phyloP scores from a whole-genome alignment of 345 rosid genomes.

The Acer negundo region DNA sequence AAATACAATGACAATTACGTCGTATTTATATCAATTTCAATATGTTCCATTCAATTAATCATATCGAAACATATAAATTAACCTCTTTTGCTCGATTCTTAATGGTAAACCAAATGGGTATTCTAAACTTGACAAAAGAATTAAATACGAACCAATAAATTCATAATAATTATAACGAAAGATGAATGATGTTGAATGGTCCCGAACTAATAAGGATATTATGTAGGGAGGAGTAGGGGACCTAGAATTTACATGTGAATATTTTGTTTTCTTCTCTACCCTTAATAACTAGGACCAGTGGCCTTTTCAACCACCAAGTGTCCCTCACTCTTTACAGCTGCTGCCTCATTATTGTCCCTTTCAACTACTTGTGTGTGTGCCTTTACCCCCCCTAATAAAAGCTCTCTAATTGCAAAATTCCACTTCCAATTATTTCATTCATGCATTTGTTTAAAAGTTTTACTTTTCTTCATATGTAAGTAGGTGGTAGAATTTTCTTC shows the following conservation, averaged over 20 bases:
- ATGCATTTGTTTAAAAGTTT: neutral
- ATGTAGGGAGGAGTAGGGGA: neutral
- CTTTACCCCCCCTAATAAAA: neutral
- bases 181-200: neutral
- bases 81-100: too few species aligned
- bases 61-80: too few species aligned
- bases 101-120: too few species aligned
- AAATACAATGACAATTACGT: too few species aligned
- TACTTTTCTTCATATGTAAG: neutral
- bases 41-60: too few species aligned
- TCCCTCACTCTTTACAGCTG: conserved; percentile 26
- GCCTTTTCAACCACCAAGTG: conserved; percentile 18
- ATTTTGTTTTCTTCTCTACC: neutral
- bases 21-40: too few species aligned
- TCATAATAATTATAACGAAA: too few species aligned
- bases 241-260: conserved; percentile 2
- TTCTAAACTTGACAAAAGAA: too few species aligned
- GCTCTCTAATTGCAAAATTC: neutral
- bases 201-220: neutral
- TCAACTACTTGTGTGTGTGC: conserved; percentile 20
- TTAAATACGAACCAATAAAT: too few species aligned
- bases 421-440: neutral
- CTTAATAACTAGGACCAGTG: conserved; percentile 24
- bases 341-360: conserved; percentile 23
- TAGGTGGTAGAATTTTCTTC: neutral